These are phyloP conservation scores for Calonectria naviculata DNA, from an alignment of 2,329 filamentous ascomycete species.

Conservation along the genomic window DNA sequence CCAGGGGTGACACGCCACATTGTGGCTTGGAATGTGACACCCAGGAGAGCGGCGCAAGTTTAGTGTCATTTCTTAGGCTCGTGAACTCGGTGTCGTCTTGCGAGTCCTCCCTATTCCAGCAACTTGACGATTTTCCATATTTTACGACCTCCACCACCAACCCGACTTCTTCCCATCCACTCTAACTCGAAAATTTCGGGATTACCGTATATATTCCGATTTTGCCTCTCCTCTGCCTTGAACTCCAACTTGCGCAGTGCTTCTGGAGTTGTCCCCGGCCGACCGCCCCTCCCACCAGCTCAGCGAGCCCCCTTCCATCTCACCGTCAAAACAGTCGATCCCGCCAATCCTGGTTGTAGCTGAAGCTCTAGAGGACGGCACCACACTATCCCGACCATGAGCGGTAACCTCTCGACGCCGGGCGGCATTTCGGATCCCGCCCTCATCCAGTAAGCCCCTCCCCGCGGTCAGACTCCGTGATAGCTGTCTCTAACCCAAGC, in stretches of 20 bases:
- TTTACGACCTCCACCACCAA: slow-evolving; percentile 30
- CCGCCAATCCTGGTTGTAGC: slow-evolving; percentile 21
- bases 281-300: slow-evolving; percentile 33
- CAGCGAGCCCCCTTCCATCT: slow-evolving; percentile 22
- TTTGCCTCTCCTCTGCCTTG: neutral
- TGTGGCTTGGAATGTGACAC: slow-evolving; percentile 40
- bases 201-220: neutral
- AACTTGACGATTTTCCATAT: slow-evolving; percentile 39
- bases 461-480: slow-evolving; percentile 28
- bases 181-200: slow-evolving; percentile 6
- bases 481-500: slow-evolving; percentile 33
- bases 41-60: slow-evolving; percentile 34
- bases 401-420: slow-evolving; percentile 52
- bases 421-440: slow-evolving; percentile 75
- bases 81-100: slow-evolving; percentile 45
- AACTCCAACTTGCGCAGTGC: slow-evolving; percentile 23
- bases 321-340: slow-evolving; percentile 24
- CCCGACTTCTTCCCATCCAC: slow-evolving; percentile 15
- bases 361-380: slow-evolving; percentile 23
- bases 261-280: slow-evolving; percentile 28
- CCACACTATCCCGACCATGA: slow-evolving; percentile 43
- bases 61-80: slow-evolving; percentile 46
- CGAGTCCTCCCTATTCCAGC: slow-evolving; percentile 45
- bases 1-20: slow-evolving; percentile 33
- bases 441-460: slow-evolving; percentile 68